Base-by-base conservation (phyloP, 768 basidiomycete genomes). In the Xanthoconium stramineum region DNA sequence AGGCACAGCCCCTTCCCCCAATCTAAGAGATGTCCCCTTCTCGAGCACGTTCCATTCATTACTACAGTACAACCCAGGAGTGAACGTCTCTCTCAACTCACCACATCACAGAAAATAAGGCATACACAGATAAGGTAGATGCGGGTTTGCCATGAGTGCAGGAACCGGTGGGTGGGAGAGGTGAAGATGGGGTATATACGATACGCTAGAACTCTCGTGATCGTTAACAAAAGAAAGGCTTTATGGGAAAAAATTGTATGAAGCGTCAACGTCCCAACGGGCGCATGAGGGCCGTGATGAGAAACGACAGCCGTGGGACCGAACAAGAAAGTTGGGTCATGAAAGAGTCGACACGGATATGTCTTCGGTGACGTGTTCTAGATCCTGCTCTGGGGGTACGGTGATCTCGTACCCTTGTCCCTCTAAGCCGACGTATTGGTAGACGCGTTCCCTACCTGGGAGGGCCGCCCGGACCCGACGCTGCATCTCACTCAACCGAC, bases 391-490 rank as follows among this genome's bases (percentile, higher is more conserved):
- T 8, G 24, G 12, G 15, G 52, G 43, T 17, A 28, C 0, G 11
- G 56, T 13, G 10, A 35, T 28, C 0, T 17, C 38, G 15, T 51
- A 17, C 17, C 3, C 47, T 35, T 24, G 38, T 1, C 14, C 13
- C 42, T 67, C 65, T 61, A 55, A 3, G 17, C 69, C 70, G n/a
- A 70, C 69, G 46, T 71, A 70, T n/a, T 71, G 59, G 50, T 70
- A 69, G 5, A 72, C 70, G 11, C 60, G 58, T 9, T 68, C 69
- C 8, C 66, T 56, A 24, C 56, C 64, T 2, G 69, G 70, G 20
- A 70, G 57, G 20, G 62, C 64, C 12, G 64, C 70, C 39, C 66
- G 59, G 17, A 70, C 60, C 33, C 70, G 68, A 35, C 66, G 70
- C 45, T 67, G 70, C 50, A 68, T 58, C 32, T 71, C 69, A 6